A percentile compares a stretch with the other conserved stretches of the same genome.
Conservation (phyloP, 2,329 filamentous ascomycete genomes). For the Neofusicoccum laricinum region DNA sequence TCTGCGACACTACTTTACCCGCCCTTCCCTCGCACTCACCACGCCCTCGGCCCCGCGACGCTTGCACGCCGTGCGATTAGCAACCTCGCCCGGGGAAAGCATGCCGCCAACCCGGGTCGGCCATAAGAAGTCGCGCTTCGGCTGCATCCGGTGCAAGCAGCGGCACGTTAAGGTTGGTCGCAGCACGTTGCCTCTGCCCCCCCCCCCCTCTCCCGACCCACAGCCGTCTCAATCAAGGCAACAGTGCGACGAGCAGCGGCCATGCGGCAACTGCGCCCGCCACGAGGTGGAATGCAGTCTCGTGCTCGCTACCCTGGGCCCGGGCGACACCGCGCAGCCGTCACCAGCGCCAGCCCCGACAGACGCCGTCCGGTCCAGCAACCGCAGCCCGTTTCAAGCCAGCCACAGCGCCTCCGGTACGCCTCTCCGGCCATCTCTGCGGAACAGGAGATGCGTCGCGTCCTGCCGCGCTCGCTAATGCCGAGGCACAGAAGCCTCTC, state of each 20-base stretch:
- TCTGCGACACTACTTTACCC: neutral
- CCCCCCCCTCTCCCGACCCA: neutral
- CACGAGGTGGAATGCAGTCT: constrained; percentile 1
- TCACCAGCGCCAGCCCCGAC: neutral
- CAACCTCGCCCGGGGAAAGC: neutral
- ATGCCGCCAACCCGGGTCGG: constrained; percentile 9
- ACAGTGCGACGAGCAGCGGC: constrained; percentile 10
- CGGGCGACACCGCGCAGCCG: neutral
- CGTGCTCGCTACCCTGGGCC: neutral
- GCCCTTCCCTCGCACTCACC: neutral
- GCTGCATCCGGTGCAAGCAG: constrained; percentile 9
- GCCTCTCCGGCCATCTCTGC: neutral
- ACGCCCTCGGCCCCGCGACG: too few relatives aligned
- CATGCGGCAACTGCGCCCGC: neutral
- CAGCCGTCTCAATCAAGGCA: neutral
- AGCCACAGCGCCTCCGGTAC: neutral
- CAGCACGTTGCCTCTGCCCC: neutral
- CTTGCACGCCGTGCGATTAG: neutral
- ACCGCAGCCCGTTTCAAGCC: neutral
- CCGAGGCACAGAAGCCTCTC: neutral
- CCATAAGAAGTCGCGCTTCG: constrained; percentile 4
- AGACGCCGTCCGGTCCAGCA: neutral
- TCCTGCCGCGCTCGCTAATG: neutral
- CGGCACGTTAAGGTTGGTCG: constrained; percentile 3
- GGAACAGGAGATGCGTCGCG: neutral